Evolutionary conservation across 352 stramenopile genomes (phyloP), one percentile per base, ranked within the genome.

Genomic region (Globisporangium spiculum): DNA sequence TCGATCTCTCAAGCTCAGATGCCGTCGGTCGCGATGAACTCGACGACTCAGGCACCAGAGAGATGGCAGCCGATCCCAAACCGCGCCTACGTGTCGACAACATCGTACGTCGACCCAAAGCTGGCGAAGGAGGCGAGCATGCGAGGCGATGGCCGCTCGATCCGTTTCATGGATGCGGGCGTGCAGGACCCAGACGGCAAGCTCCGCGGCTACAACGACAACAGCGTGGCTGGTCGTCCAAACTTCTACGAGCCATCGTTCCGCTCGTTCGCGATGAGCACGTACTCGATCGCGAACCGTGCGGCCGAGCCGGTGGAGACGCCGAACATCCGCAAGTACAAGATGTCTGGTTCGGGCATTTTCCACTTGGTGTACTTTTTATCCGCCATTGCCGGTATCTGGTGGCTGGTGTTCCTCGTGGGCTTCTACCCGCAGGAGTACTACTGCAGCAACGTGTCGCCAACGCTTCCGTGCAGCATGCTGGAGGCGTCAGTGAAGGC

Each of bases 241-340:
- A 94, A 94, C 75, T 94, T 89, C 70, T 96, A 96, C 78, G 87
- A 96, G 70, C 86, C 89, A 16, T 95, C 87, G 59, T 96, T 96
- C 79, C 86, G 89, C 0, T 95, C 87, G 73, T 96, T 96, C 58
- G 89, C 89, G 63, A 96, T 96, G 89, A 88, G 74, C 26, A 96
- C 89, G 44, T 96, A 95, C 75, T 95, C 87, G 68, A 96, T 96
- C 70, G 89, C 87, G 1, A 94, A 94, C 77, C 89, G 89, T 34
- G 89, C 89, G 9, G 89, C 86, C 48, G 89, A 96, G 62, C 87
- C 89, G 0, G 89, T 95, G 16, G 85, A 94, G 75, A 96, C 89
- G 58, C 89, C 89, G 54, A 96, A 96, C 77, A 94, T 96, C 32
- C 87, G 89, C 50, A 96, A 95, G 86, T 96, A 95, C 84, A 93